Evolutionary conservation across 2,329 filamentous ascomycete species (phyloP), one percentile per base, ranked within the genome.

Genomic region (Podosphaera leucotricha): DNA sequence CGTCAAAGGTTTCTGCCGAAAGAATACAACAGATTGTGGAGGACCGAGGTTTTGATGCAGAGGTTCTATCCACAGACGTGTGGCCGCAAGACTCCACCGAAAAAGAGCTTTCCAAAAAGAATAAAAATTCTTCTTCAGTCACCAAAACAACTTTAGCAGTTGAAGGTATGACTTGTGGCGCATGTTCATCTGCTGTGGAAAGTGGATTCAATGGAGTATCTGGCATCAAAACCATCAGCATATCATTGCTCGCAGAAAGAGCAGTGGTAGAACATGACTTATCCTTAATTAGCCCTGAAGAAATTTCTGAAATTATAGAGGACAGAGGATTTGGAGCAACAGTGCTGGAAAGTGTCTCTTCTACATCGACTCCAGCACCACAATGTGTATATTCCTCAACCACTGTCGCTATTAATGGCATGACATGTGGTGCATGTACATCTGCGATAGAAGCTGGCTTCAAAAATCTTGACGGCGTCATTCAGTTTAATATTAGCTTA

Each of bases 401-500:
- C 0, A 95, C 86, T 0, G 70, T 98, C 16, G 76, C 81, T 3
- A 82, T 98, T 44, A 83, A 90, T 52, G 90, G 90, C 43, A 98
- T 98, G 90, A 98, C 90, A 1, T 95, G 90, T 57, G 87, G 87
- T 19, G 84, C 90, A 37, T 98, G 90, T 61, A 95, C 90, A 0
- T 87, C 87, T 1, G 85, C 87, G 5, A 76, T 95, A 1, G 82
- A 94, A 55, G 70, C 73, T 43, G 84, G 80, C 2, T 90, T 98
- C 61, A 72, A 75, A 51, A 72, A 71, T 49, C 62, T 87, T 1
- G 74, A 80, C 8, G 90, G 90, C 19, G 61, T 95, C 15, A 57
- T 84, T 45, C 82, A 85, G 51, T 93, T 95, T 66, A 93, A 93
- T 57, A 92, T 98, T 59, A 93, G 84, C 61, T 65, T 98, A 51